These are phyloP conservation scores for Prosopis cineraria DNA, from an alignment of 306 rosid genomes.

Conservation along the genomic window DNA sequence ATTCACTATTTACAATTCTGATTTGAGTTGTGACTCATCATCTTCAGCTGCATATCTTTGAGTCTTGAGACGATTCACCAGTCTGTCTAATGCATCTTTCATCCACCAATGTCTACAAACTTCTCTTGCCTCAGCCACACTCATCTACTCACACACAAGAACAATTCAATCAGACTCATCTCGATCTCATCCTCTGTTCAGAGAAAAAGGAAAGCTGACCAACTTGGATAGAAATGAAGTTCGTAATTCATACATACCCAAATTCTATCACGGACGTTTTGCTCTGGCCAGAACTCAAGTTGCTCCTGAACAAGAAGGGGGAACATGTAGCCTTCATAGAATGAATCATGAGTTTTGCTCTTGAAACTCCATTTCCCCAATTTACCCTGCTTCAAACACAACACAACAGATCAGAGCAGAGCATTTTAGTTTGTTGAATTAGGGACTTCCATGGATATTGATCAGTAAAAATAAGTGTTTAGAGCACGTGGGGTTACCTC, in stretches of 20 bases:
- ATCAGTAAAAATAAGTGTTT: neutral
- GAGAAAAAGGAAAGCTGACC: too few species aligned
- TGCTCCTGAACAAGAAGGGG: conserved; percentile 84
- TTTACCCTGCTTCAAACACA: conserved; percentile 51
- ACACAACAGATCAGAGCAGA: neutral
- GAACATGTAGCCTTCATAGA: conserved; percentile 89
- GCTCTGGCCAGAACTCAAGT: conserved; percentile 88
- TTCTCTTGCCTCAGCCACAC: conserved; percentile 71
- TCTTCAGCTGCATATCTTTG: conserved; percentile 44
- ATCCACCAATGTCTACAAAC: conserved; percentile 94
- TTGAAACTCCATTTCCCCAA: conserved; percentile 91
- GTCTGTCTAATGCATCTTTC: conserved; percentile 84
- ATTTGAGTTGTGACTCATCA: conserved; percentile 24
- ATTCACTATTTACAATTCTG: conserved; percentile 44
- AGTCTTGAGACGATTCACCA: conserved; percentile 58
- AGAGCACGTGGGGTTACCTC: conserved; percentile 48
- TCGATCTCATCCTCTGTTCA: conserved; percentile 6
- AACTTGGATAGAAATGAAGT: neutral
- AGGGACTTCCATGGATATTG: neutral
- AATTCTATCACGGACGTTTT: conserved; percentile 64
- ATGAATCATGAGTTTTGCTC: conserved; percentile 78
- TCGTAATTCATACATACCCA: conserved; percentile 59
- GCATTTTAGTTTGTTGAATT: neutral
- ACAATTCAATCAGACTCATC: neutral
- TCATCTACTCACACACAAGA: conserved; percentile 56